Conservation (phyloP, 306 rosid species). For the Acacia crassicarpa region DNA sequence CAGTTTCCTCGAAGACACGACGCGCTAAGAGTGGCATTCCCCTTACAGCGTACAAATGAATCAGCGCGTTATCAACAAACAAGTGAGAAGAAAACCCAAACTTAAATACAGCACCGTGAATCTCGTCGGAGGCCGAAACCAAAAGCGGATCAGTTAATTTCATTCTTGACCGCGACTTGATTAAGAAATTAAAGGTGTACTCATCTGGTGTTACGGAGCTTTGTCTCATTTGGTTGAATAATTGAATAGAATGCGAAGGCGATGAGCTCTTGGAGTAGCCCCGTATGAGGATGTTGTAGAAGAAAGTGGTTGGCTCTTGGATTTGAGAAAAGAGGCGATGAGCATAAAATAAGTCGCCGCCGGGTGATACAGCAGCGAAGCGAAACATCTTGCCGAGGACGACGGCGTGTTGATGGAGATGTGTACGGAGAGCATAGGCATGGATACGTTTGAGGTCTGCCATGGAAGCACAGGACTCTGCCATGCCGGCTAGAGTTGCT, state of each 20-base stretch:
- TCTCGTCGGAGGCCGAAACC: constrained; percentile 32
- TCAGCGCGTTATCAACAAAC: constrained; percentile 55
- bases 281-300: constrained; percentile 60
- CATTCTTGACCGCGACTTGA: constrained; percentile 52
- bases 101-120: constrained; percentile 53
- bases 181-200: constrained; percentile 54
- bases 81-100: constrained; percentile 49
- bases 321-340: constrained; percentile 56
- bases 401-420: constrained; percentile 41
- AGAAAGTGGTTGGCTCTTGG: constrained; percentile 52
- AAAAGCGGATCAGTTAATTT: neutral
- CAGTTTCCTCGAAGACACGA: constrained; percentile 49
- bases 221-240: constrained; percentile 56
- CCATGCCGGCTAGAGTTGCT: constrained; percentile 40
- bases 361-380: constrained; percentile 55
- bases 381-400: constrained; percentile 72
- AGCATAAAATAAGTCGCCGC: constrained; percentile 55
- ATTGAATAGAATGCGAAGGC: constrained; percentile 36
- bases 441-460: constrained; percentile 54
- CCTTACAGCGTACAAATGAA: constrained; percentile 50
- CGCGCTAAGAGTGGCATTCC: constrained; percentile 42
- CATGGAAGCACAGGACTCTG: constrained; percentile 53
- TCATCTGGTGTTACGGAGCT: constrained; percentile 45
- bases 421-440: constrained; percentile 40
- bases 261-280: constrained; percentile 48